Base-by-base conservation (phyloP, 805 yeast species). In the Teunomyces atbi region DNA sequence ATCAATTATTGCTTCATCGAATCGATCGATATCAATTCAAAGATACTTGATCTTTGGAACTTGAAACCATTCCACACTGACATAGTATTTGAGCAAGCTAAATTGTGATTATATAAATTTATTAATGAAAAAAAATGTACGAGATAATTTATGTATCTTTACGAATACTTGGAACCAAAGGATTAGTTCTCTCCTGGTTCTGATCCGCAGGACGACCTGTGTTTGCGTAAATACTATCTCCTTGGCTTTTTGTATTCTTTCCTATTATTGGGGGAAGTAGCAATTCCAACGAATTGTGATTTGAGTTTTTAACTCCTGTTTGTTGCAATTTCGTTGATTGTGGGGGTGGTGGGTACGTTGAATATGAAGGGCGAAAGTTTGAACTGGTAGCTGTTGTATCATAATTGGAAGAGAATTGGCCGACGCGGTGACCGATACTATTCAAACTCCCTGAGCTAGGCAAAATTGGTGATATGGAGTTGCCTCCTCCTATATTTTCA, bases 61-160 rank as follows among this genome's bases (percentile, higher is more conserved):
- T 52, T 65, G 40, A 55, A 56, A 19, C 42, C 45, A 6, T 56
- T 51, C 41, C 64, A 60, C 45, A 39, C 51, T 6, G 70, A 65
- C 41, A 39, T 54, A 1, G 46, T 53, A 18, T 33, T 51, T 10
- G 56, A 56, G 12, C 47, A 45, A 8, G 33, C 59, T 21, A 64
- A 62, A 42, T 51, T 62, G 36, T 61, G 47, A 28, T 13, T 7
- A 39, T 32, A 23, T 41, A 29, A 30, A 12, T 11, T 26, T 36
- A 35, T 4, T 5, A 7, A 19, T 12, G 21, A 6, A 30, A 34
- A 13, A 34, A 18, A 34, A 19, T 8, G 13, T 19, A 34, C 5
- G 11, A 16, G n/a, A 34, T 10, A 30, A 8, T 5, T 19, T 16
- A 34, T 12, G 18, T 12, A 13, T 20, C 34, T 19, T 44, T 44